A percentile compares a stretch with the other conserved stretches of the same genome.
Conservation (phyloP, 1,139 yeast genomes). For the Taiozyma sp. region DNA sequence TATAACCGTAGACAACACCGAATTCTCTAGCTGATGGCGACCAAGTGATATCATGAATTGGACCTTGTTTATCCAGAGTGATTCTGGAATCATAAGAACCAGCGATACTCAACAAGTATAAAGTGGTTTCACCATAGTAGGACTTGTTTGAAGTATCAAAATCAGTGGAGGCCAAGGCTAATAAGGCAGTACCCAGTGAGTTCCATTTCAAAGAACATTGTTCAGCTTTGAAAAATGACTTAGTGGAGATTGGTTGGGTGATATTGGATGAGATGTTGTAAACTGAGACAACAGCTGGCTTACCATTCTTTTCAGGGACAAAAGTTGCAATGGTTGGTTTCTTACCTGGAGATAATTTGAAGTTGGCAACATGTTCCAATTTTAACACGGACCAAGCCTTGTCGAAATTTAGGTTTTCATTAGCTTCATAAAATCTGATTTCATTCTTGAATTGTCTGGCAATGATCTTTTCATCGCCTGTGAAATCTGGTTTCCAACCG, state of each 20-base stretch:
- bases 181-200: slow-evolving; percentile 84
- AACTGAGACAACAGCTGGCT: slow-evolving; percentile 85
- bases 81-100: slow-evolving; percentile 92
- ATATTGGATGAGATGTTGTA: slow-evolving; percentile 69
- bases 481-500: slow-evolving; percentile 90
- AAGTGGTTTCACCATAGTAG: slow-evolving; percentile 94
- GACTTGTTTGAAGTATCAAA: slow-evolving; percentile 93
- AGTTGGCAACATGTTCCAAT: slow-evolving; percentile 55
- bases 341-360: slow-evolving; percentile 73
- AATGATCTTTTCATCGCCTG: slow-evolving; percentile 69
- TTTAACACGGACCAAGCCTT: slow-evolving; percentile 61
- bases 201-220: slow-evolving; percentile 93
- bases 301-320: slow-evolving; percentile 77
- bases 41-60: slow-evolving; percentile 97
- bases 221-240: slow-evolving; percentile 94
- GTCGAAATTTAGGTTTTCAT: slow-evolving; percentile 39
- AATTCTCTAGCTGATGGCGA: slow-evolving; percentile 95
- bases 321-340: slow-evolving; percentile 92
- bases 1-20: slow-evolving; percentile 94
- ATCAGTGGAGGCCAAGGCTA: slow-evolving; percentile 93
- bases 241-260: slow-evolving; percentile 76
- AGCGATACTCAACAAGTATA: slow-evolving; percentile 86
- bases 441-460: slow-evolving; percentile 63
- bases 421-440: slow-evolving; percentile 63
- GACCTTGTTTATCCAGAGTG: slow-evolving; percentile 86